Conservation (phyloP, 306 rosid species). For the Vicia sativa region DNA sequence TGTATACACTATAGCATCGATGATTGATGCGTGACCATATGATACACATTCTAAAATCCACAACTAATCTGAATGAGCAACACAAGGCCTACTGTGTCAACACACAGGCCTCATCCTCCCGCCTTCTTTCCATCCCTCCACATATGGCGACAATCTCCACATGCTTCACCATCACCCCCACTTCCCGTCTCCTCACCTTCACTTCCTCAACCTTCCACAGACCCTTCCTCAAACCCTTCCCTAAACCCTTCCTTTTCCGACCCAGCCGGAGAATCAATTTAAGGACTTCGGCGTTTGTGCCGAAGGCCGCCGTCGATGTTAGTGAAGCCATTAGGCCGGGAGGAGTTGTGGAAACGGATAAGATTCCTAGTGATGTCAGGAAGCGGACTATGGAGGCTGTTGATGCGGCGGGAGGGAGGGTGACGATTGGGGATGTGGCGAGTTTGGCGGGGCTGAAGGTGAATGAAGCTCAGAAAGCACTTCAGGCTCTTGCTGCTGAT, state of each 20-base stretch:
- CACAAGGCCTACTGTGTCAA: conserved; percentile 33
- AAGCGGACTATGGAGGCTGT: conserved; percentile 95
- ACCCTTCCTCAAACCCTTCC: conserved; percentile 4
- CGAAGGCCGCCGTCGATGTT: conserved; percentile 57
- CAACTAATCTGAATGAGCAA: neutral
- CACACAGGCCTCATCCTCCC: conserved; percentile 44
- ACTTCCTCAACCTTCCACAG: conserved; percentile 38
- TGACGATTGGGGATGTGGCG: conserved; percentile 88
- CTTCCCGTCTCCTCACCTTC: conserved; percentile 35
- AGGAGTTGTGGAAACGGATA: conserved; percentile 73
- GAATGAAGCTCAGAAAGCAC: conserved; percentile 83
- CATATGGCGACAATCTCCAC: conserved; percentile 72
- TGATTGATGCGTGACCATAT: too few species aligned
- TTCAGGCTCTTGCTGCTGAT: conserved; percentile 92
- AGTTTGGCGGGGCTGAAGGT: conserved; percentile 84
- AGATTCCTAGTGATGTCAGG: conserved; percentile 71
- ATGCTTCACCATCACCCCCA: conserved; percentile 60
- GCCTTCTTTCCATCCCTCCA: conserved; percentile 28
- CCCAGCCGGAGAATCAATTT: conserved; percentile 43
- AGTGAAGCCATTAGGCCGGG: conserved; percentile 64
- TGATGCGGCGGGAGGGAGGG: conserved; percentile 79
- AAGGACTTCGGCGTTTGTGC: conserved; percentile 46
- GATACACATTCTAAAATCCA: too few species aligned
- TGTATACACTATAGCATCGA: too few species aligned
- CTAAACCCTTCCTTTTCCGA: conserved; percentile 13